Evolutionary conservation across 305 asterid species (phyloP).

Genomic region (Ilex paraguariensis): DNA sequence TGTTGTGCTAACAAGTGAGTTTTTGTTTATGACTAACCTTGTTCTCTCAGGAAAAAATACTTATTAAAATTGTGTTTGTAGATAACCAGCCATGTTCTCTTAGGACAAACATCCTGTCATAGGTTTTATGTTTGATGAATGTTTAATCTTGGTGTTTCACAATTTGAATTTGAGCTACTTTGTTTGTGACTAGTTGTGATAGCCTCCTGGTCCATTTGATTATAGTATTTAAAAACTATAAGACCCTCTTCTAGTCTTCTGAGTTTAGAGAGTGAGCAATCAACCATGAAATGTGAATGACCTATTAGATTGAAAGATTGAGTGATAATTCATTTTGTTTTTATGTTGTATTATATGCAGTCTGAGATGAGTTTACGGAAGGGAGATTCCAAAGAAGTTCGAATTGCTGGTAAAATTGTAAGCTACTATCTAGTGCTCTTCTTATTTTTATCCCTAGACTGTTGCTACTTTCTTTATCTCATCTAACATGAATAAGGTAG

Average conservation of each 20-base stretch:
- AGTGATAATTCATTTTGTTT: conserved; percentile 7
- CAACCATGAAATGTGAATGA: conserved; percentile 2
- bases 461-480: conserved; percentile 11
- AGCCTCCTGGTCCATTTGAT: neutral
- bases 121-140: neutral
- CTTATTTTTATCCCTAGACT: too few relatives aligned
- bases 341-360: conserved; percentile 32
- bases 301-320: neutral
- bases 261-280: neutral
- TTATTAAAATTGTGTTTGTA: too few relatives aligned
- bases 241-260: neutral
- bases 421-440: conserved; percentile 16
- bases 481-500: too few relatives aligned
- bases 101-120: neutral
- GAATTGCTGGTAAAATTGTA: conserved; percentile 74
- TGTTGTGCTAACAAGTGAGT: neutral
- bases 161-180: neutral
- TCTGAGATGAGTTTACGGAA: conserved; percentile 32
- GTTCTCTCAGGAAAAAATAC: too few relatives aligned
- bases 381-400: conserved; percentile 66
- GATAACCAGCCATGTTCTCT: neutral
- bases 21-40: neutral
- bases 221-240: too few relatives aligned
- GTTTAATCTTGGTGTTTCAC: too few relatives aligned
- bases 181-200: neutral